phyloP scores from a whole-genome alignment of 176 grass and related monocot genomes.

The Chrysopogon serrulatus region DNA sequence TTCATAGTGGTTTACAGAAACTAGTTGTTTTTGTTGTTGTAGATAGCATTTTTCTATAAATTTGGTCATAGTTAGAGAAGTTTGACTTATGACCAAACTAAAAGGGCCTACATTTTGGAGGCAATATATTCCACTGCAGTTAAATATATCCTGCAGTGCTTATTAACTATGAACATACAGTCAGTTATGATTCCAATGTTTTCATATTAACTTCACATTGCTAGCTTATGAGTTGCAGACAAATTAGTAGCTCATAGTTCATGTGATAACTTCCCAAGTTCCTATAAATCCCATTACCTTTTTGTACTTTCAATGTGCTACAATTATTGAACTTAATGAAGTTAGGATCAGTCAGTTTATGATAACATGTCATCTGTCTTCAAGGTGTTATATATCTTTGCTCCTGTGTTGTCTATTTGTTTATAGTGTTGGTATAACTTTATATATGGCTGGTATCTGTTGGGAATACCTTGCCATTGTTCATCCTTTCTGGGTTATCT shows the following conservation, averaged over 20 bases:
- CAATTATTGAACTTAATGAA: not conserved
- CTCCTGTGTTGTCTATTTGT: not conserved
- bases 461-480: not conserved
- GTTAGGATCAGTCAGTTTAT: not conserved
- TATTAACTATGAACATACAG: not conserved
- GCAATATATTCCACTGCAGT: not conserved
- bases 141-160: not conserved
- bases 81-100: not conserved
- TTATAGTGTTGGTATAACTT: not conserved
- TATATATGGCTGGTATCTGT: not conserved
- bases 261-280: not conserved
- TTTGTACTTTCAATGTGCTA: not conserved
- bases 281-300: not conserved
- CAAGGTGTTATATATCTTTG: not conserved
- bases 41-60: not conserved
- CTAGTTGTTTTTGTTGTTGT: not conserved
- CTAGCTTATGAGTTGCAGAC: not conserved
- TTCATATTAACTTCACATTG: constrained; percentile 11
- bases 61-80: not conserved
- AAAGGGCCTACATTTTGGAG: not conserved
- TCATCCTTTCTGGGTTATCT: not conserved
- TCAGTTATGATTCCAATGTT: not conserved
- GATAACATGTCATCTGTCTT: not conserved
- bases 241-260: not conserved
- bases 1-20: not conserved